These are phyloP conservation scores for Cardamine occulta DNA, from an alignment of 345 rosid species.

Conservation along the genomic window DNA sequence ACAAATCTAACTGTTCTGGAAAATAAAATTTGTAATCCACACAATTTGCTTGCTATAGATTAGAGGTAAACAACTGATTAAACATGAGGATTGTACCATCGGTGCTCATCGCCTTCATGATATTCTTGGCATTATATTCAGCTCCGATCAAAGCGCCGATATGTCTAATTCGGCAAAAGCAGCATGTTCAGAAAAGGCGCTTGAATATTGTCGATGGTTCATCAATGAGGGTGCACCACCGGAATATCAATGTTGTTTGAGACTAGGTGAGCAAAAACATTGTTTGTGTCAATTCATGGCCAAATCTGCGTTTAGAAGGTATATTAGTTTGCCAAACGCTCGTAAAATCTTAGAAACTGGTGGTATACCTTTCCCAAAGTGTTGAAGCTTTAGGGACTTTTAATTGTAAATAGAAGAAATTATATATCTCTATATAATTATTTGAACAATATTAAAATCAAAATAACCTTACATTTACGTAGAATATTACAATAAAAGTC, in stretches of 20 bases:
- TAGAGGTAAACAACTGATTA: background rate
- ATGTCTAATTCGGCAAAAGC: background rate
- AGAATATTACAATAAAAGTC: no score
- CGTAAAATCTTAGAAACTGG: background rate
- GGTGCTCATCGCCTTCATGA: background rate
- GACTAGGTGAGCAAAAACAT: background rate
- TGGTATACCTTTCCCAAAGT: constrained; percentile 1
- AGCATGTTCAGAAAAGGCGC: background rate
- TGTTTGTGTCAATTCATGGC: background rate
- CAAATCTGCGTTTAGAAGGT: background rate
- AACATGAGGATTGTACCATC: background rate
- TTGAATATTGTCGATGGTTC: background rate
- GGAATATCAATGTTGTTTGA: background rate
- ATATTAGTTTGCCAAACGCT: background rate
- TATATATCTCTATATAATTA: no score
- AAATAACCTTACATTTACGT: no score
- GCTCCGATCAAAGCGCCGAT: background rate
- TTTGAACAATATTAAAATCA: no score
- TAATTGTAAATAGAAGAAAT: background rate
- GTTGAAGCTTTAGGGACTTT: background rate
- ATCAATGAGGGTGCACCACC: background rate
- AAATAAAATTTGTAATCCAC: background rate
- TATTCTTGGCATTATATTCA: background rate
- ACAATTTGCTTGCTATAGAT: background rate
- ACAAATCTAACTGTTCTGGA: background rate